Base-by-base conservation (phyloP, 106 monocot genomes). In the Platanthera zijinensis region DNA sequence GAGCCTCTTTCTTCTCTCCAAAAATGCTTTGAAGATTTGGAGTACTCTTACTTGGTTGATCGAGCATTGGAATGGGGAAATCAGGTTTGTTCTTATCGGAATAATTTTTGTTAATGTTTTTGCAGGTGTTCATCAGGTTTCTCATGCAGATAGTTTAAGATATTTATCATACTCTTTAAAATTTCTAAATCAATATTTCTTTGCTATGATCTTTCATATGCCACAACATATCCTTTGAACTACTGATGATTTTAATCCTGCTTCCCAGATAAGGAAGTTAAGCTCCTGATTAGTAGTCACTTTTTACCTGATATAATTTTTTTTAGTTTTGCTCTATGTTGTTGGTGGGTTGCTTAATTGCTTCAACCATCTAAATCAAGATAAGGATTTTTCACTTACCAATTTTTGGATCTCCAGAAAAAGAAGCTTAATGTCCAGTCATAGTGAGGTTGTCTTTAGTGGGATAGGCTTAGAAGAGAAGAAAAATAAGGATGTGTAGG, bases 11-110 rank as follows among this genome's bases (percentile, higher is more conserved):
- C 92, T 74, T 92, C 92, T 57, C 79, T 96, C 77, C 95, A 96
- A 75, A 96, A 96, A 74, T 96, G 95, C 59, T 96, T 96, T 84
- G 95, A 96, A 87, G 95, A 96, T 85, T 78, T 96, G 59, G 95
- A 96, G 54, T 87, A 96, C 76, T 96, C 95, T 0, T 83, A 89
- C 76, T 87, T 96, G 79, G 90, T 96, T 73, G 95, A 96, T 83
- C 85, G 77, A 48, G 95, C 95, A 67, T 70, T 84, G 51, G 86
- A 92, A 70, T 96, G 95, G 92, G 92, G 92, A 54, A 92, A 92
- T 78, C 92, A 96, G 95, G 95, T 96, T 21, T 46, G 63, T 78
- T 30, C 48, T 21, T 72, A 46, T 15, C 22, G 19, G 51, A 17
- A 71, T 49, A 49, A 3, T 51, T 19, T 46, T 5, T 72, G 25